A percentile compares a stretch with the other conserved stretches of the same genome.
phyloP scores from a whole-genome alignment of 169 alveolate genomes.

The Sarcocystis neurona region DNA sequence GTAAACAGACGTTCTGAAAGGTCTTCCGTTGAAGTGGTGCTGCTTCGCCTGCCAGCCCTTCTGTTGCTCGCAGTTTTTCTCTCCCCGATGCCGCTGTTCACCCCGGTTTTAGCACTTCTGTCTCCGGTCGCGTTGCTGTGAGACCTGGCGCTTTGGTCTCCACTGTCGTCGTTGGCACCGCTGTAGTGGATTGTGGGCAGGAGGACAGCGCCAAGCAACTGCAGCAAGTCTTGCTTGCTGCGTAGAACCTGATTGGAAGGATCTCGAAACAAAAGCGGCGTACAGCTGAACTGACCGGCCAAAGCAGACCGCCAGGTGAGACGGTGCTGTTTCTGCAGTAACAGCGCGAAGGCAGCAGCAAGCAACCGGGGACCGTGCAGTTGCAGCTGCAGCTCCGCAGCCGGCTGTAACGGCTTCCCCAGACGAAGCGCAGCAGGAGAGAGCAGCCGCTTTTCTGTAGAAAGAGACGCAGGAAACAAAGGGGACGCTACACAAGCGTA shows the following conservation, averaged over 20 bases:
- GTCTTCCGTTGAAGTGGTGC: too few relatives aligned
- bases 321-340: slow-evolving; percentile 44
- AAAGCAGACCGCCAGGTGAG: slow-evolving; percentile 48
- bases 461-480: neutral
- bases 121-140: too few relatives aligned
- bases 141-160: too few relatives aligned
- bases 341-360: slow-evolving; percentile 51
- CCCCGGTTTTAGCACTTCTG: too few relatives aligned
- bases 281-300: slow-evolving; percentile 32
- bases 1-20: too few relatives aligned
- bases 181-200: neutral
- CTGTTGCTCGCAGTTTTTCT: too few relatives aligned
- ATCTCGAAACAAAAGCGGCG: slow-evolving; percentile 45
- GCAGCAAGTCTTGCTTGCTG: slow-evolving; percentile 10
- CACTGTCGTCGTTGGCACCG: too few relatives aligned
- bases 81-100: too few relatives aligned
- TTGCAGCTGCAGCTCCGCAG: slow-evolving; percentile 5
- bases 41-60: too few relatives aligned
- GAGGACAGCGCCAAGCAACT: slow-evolving; percentile 14
- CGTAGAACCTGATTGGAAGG: slow-evolving; percentile 2
- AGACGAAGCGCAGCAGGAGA: neutral
- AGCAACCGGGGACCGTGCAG: slow-evolving; percentile 46
- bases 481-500: neutral
- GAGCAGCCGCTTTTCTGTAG: slow-evolving; percentile 25
- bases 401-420: slow-evolving; percentile 8